phyloP scores from a whole-genome alignment of 371 early-diverging fungal species.

The Sanchytrium tribonematis region DNA sequence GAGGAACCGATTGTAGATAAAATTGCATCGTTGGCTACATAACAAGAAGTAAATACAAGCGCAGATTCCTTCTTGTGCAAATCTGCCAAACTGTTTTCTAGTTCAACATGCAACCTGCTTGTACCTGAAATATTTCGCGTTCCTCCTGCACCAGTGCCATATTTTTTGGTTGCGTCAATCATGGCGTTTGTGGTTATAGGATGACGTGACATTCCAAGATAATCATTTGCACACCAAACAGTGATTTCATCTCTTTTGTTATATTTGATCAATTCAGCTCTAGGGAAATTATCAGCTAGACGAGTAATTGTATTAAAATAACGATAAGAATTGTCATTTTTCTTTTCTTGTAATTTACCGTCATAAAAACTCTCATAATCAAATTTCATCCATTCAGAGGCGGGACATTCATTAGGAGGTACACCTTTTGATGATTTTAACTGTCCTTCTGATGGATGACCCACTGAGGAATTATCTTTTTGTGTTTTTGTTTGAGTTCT shows the following conservation, averaged over 20 bases:
- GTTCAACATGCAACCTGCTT: constrained; percentile 65
- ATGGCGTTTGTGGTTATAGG: constrained; percentile 56
- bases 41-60: constrained; percentile 89
- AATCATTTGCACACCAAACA: constrained; percentile 96
- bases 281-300: constrained; percentile 62
- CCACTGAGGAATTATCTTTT: too few species aligned
- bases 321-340: constrained; percentile 78
- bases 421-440: too few species aligned
- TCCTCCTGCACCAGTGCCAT: constrained; percentile 94
- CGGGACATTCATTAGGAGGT: too few species aligned
- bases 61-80: constrained; percentile 74
- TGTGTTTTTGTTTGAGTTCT: too few species aligned
- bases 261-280: constrained; percentile 74
- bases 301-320: constrained; percentile 97
- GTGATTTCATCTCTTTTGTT: constrained; percentile 48
- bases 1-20: constrained; percentile 64
- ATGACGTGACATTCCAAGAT: constrained; percentile 74
- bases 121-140: constrained; percentile 98
- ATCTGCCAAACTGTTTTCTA: constrained; percentile 66
- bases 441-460: too few species aligned
- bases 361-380: background rate
- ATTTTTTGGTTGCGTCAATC: constrained; percentile 63
- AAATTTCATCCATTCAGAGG: too few species aligned
- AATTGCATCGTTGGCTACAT: constrained; percentile 92
- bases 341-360: constrained; percentile 71